phyloP scores from a whole-genome alignment of 768 basidiomycete genomes.

The Mycena crocata region DNA sequence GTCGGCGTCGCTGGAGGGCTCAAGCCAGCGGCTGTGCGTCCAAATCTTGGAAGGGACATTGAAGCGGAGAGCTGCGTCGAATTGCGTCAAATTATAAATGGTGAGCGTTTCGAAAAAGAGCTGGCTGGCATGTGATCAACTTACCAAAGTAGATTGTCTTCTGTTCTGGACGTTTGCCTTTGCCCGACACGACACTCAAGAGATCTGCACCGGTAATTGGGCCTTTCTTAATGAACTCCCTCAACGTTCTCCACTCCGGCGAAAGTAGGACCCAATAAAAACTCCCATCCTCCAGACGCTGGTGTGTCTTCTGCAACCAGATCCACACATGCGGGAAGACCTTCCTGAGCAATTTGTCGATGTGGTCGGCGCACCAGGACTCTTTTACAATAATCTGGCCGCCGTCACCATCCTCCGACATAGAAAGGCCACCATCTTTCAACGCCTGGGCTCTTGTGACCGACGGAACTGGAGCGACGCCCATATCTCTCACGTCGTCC shows the following conservation, averaged over 20 bases:
- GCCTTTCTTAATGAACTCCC: neutral
- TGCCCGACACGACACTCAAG: neutral
- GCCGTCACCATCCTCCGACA: neutral
- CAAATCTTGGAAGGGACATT: slow-evolving; percentile 1
- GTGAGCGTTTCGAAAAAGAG: neutral
- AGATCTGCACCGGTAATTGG: slow-evolving; percentile 3
- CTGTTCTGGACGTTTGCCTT: neutral
- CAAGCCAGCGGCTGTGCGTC: neutral
- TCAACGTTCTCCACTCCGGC: neutral
- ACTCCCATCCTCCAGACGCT: neutral
- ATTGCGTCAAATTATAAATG: neutral
- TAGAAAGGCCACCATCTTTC: slow-evolving; percentile 1
- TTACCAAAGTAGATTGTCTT: slow-evolving; percentile 7
- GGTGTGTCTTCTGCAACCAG: neutral
- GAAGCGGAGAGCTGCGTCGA: neutral
- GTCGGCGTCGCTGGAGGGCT: slow-evolving; percentile 5
- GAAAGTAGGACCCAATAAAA: neutral
- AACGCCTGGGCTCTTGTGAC: neutral
- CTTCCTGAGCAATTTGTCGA: neutral
- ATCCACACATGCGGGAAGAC: neutral
- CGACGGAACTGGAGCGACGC: neutral
- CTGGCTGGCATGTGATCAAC: neutral
- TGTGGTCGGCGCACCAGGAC: slow-evolving; percentile 1
- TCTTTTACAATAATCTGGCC: neutral
- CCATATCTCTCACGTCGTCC: slow-evolving; percentile 2